phyloP scores from a whole-genome alignment of 768 basidiomycete species.

The Gautieria morchelliformis region DNA sequence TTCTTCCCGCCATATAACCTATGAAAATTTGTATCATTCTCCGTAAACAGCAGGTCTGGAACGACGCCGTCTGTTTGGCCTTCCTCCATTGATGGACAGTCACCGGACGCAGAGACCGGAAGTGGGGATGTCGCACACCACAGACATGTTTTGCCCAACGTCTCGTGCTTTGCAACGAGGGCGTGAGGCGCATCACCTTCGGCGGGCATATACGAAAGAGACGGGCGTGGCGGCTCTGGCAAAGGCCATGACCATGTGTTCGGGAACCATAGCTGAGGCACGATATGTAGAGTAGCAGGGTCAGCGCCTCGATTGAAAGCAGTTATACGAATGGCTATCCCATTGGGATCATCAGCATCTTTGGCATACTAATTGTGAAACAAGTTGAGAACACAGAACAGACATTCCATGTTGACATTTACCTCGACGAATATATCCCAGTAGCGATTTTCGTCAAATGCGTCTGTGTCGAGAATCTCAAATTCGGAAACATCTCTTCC shows the following conservation, averaged over 20 bases:
- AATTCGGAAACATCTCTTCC: constrained; percentile 82
- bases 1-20: constrained; percentile 88
- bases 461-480: constrained; percentile 88
- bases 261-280: constrained; percentile 95
- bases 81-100: constrained; percentile 29
- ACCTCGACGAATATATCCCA: constrained; percentile 99
- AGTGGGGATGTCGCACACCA: constrained; percentile 91
- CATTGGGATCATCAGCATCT: constrained; percentile 85
- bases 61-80: constrained; percentile 55
- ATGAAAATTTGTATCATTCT: constrained; percentile 94
- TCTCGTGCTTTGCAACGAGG: constrained; percentile 64
- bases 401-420: constrained; percentile 2
- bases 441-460: constrained; percentile 86
- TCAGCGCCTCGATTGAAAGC: constrained; percentile 96
- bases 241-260: constrained; percentile 96
- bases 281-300: constrained; percentile 83
- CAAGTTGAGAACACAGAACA: neutral
- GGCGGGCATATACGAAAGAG: constrained; percentile 51
- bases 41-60: constrained; percentile 87
- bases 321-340: constrained; percentile 87
- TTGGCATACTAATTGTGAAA: constrained; percentile 73
- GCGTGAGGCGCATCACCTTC: constrained; percentile 39
- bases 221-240: constrained; percentile 42
- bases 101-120: constrained; percentile 62
- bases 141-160: constrained; percentile 66